Base-by-base conservation (phyloP, 148 eudicot genomes). In the Amaranthus hypochondriacus region DNA sequence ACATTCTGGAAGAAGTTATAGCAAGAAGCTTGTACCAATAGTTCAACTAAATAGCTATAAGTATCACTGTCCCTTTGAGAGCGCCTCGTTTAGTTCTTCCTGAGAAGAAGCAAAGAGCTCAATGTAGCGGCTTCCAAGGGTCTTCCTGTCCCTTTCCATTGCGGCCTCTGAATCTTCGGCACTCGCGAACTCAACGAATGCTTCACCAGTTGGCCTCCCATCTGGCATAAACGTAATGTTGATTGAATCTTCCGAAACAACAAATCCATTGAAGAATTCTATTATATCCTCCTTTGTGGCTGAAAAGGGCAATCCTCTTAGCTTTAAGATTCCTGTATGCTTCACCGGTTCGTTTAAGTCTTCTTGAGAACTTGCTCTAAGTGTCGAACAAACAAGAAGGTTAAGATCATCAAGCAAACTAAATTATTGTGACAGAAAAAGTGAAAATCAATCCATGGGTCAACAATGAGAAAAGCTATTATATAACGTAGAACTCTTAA, bases 251-350 rank as follows among this genome's bases (percentile, higher is more conserved):
- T 95, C 97, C 0, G 92, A 73, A 73, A 95, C 61, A n/a, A 62
- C 80, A 70, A 88, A 95, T 7, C 87, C 90, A 57, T 81, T 86
- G 77, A 95, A 95, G 79, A 95, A 95, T 62, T 92, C 96, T 11
- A 82, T 69, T 63, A 95, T 86, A 39, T 95, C 99, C 65, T 95
- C 97, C 75, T 90, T 92, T 58, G 89, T 85, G 66, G 99, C 99
- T 48, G 99, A 92, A 84, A 86, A 95, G 18, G 99, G 99, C 85
- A 95, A 81, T 28, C 99, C 97, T 83, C 99, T 92, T 91, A 95
- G 58, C 68, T 95, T 87, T 73, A 95, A 55, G 28, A 95, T 74
- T 58, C 85, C 83, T 7, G 89, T 85, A 43, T 79, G 86, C 66
- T 85, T 89, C 57, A 80, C 80, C 4, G 83, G 81, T 12, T 86